Evolutionary conservation across 1,284 basidiomycete genomes (phyloP), one percentile per base, ranked within the genome.

Genomic region (Cutaneotrichosporon mucoides): DNA sequence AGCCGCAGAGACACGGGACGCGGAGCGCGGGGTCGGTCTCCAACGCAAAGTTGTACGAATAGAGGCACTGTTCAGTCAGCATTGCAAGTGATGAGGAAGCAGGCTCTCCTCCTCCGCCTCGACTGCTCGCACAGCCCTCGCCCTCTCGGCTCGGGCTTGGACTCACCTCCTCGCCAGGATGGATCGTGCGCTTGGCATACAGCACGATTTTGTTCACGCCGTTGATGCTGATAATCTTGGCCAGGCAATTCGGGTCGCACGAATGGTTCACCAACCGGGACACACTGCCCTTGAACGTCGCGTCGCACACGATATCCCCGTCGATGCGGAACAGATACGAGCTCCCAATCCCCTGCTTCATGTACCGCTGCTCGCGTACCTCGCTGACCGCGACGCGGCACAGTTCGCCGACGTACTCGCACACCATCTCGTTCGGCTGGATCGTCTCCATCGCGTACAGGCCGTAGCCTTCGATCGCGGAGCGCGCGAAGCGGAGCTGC

Each of bases 371-470:
- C 81, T 99, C 96, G 56, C 96, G 84, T 75, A 94, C 90, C 73
- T 99, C 96, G 34, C 96, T 95, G 5, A 99, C 92, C 68, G 92
- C 89, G 57, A 94, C 92, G 33, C 96, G 84, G 64, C 96, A 90
- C 62, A 98, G 84, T 81, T 99, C 96, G 38, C 96, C 96, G 8
- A 99, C 96, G 71, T 99, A 99, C 80, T 99, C 96, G 79, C 99
- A 98, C 46, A 99, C 95, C 92, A 99, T 98, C 79, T 99, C 96
- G 5, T 93, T 92, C 16, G 86, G 82, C 12, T 90, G 86, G 69
- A 99, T 98, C 71, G 86, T 86, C 81, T 96, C 92, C 86, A 94
- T 89, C 37, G 93, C 92, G 73, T 95, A 96, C 70, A 99, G 76
- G 5, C 96, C 95, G 89, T 95, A 99, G 68, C 96, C 94, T 76